Evolutionary conservation across 73 alveolate genomes (phyloP).

Genomic region (Symbiodinium natans): DNA sequence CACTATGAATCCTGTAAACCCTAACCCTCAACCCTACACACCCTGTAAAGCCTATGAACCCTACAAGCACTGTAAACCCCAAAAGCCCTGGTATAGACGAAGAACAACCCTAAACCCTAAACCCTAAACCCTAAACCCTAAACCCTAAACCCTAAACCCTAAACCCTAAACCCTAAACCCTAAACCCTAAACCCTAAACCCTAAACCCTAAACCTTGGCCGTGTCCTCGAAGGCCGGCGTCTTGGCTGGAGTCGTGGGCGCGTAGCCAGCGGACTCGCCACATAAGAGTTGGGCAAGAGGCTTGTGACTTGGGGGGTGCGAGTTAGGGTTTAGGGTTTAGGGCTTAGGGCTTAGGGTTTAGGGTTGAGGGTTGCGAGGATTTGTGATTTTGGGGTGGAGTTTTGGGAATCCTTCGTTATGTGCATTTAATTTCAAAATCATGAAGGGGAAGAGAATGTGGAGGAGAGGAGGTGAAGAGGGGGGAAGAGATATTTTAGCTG

Average conservation of each 20-base stretch:
- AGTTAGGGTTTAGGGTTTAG: not conserved
- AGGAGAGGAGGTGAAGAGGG: too few species aligned
- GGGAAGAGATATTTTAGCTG: too few species aligned
- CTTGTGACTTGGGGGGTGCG: too few species aligned
- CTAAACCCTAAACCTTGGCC: not conserved
- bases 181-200: not conserved
- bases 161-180: not conserved
- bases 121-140: not conserved
- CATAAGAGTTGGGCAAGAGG: too few species aligned
- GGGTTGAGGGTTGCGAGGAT: not conserved
- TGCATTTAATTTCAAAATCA: too few species aligned
- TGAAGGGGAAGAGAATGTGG: too few species aligned
- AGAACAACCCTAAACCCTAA: too few species aligned
- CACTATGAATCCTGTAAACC: too few species aligned
- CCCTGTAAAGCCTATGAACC: too few species aligned
- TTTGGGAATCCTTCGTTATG: too few species aligned
- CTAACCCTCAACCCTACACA: too few species aligned
- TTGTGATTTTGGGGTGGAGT: too few species aligned
- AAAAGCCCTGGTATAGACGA: not conserved
- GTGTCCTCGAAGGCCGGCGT: not conserved
- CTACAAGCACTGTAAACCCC: not conserved
- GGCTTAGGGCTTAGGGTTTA: not conserved
- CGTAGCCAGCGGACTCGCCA: not conserved
- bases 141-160: not conserved
- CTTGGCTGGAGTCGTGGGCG: constrained; percentile 7